Evolutionary conservation across 2,329 filamentous ascomycete species (phyloP), one percentile per base, ranked within the genome.

Genomic region (Epichloe glyceriae): DNA sequence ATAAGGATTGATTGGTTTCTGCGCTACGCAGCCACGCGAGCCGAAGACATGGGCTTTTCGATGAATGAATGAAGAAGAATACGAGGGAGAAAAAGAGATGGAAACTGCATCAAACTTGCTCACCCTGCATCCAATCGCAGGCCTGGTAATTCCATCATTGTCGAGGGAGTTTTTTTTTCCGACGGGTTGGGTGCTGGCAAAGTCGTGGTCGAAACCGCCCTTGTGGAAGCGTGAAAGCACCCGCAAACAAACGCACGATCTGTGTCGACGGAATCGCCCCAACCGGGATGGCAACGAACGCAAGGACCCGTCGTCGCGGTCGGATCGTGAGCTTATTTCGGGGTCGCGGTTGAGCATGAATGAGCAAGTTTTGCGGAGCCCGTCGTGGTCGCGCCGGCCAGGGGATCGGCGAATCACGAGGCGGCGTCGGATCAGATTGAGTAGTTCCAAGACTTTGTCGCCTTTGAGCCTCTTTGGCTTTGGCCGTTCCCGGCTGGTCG

Each of bases 291-390:
- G 17, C 15, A 43, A 30, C 8, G 14, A 35, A 40, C 5, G 40
- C 40, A 43, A 49, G 12, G 4, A 39, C 19, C 14, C 5, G 40
- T 26, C 41, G 33, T 51, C 46, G 46, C 30, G 46, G 26, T 47
- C 30, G 33, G 26, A 19, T 34, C 22, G 17, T 11, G 12, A 37
- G 22, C 41, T 43, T 43, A 8, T 43, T 44, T 30, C 19, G 26
- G 7, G 26, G 3, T 3, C 14, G 5, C 14, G 14, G 4, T 37
- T 65, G 65, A 66, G 65, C 65, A 66, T 51, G 50, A 64, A 65
- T 67, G 65, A 66, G 65, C 65, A 67, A 55, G 61, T 67, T 66
- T 66, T 62, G 53, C 56, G 39, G 55, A 57, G 60, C 17, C 26
- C 8, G 0, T 30, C 7, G 3, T 30, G 26, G 26, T 8, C 26